phyloP scores from a whole-genome alignment of 2,329 filamentous ascomycete species.

The Aspergillus quadrilineatus region DNA sequence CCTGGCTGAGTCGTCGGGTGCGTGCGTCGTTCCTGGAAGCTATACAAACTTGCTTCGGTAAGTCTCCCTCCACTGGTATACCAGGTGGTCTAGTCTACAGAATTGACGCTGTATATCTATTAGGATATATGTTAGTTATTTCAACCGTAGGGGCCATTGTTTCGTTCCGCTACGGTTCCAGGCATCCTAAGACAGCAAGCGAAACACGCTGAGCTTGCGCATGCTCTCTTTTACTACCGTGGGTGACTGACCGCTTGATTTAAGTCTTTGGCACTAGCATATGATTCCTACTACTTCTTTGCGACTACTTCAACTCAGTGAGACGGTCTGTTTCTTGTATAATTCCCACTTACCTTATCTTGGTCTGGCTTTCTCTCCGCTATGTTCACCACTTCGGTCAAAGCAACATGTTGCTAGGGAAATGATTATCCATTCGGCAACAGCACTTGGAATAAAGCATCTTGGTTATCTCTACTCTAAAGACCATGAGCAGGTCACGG shows the following conservation, averaged over 20 bases:
- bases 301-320: slow-evolving; percentile 17
- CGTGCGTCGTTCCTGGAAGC: no score
- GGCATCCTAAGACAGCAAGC: slow-evolving; percentile 10
- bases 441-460: background rate
- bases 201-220: background rate
- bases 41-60: no score
- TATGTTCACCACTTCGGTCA: slow-evolving; percentile 8
- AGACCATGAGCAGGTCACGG: slow-evolving; percentile 23
- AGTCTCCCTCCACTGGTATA: no score
- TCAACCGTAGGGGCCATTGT: no score
- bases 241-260: background rate
- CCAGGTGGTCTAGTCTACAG: no score
- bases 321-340: slow-evolving; percentile 19
- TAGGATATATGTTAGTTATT: no score
- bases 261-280: slow-evolving; percentile 20
- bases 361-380: slow-evolving; percentile 9
- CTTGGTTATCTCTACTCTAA: slow-evolving; percentile 16
- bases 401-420: slow-evolving; percentile 8
- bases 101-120: no score
- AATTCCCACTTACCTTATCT: slow-evolving; percentile 20
- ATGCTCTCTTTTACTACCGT: background rate
- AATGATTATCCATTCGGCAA: slow-evolving; percentile 4
- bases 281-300: slow-evolving; percentile 22
- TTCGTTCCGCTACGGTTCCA: no score
- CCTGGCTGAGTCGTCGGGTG: no score